Conservation (phyloP, 768 basidiomycete species). For the Cytidiella melzeri region DNA sequence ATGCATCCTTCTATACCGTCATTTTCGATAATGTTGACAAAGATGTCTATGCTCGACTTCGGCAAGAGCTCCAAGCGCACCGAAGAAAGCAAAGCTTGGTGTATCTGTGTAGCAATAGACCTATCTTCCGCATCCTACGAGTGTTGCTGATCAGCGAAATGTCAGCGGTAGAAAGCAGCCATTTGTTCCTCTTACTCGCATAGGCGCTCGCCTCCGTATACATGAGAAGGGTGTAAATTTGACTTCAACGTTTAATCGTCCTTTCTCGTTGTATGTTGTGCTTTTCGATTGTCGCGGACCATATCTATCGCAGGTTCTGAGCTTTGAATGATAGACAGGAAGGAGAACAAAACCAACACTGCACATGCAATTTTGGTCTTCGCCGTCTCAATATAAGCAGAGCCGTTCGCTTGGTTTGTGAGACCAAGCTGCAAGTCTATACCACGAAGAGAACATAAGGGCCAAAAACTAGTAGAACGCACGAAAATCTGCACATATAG, state of each 20-base stretch:
- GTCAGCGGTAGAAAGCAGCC: too few species aligned
- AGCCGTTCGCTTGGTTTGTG: constrained; percentile 91
- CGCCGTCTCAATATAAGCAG: constrained; percentile 92
- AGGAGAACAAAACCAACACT: constrained; percentile 53
- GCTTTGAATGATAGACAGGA: constrained; percentile 11
- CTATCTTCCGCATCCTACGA: constrained; percentile 90
- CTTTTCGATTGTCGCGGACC: constrained; percentile 84
- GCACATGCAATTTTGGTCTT: constrained; percentile 93
- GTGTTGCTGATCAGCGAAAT: background rate
- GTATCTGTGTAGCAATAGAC: constrained; percentile 73
- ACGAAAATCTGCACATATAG: constrained; percentile 56
- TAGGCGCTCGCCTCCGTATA: constrained; percentile 66
- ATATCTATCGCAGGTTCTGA: constrained; percentile 41
- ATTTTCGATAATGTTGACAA: constrained; percentile 84
- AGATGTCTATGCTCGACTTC: constrained; percentile 90
- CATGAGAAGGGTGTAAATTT: constrained; percentile 96
- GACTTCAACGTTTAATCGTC: constrained; percentile 88
- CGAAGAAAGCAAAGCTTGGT: constrained; percentile 79
- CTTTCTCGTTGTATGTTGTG: constrained; percentile 77
- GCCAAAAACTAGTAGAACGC: constrained; percentile 19
- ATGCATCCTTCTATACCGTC: constrained; percentile 88
- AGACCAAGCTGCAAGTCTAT: constrained; percentile 86
- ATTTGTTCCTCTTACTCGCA: constrained; percentile 68
- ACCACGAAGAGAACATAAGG: constrained; percentile 9
- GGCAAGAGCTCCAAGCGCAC: constrained; percentile 88